A percentile compares a stretch with the other conserved stretches of the same genome.
Evolutionary conservation across 306 rosid genomes (phyloP).

Genomic region (Acacia acuminata): DNA sequence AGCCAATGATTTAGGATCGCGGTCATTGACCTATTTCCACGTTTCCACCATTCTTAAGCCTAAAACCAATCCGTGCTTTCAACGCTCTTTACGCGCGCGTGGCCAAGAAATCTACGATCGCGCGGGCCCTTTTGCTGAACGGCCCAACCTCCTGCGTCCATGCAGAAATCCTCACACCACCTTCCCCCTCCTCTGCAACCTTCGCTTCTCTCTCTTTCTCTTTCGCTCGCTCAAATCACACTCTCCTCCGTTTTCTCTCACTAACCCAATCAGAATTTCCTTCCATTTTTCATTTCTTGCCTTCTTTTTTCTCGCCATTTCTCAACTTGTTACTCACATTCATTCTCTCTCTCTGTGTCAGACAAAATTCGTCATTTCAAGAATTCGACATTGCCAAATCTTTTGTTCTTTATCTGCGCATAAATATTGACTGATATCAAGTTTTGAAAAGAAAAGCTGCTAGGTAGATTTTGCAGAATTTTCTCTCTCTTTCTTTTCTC

Average conservation of each 20-base stretch:
- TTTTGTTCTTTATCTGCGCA: slow-evolving; percentile 2
- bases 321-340: not conserved
- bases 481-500: not conserved
- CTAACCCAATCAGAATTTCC: slow-evolving; percentile 26
- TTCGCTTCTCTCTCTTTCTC: slow-evolving; percentile 24
- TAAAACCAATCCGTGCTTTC: slow-evolving; percentile 14
- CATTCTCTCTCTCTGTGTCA: not conserved
- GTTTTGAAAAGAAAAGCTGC: slow-evolving; percentile 14
- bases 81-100: slow-evolving; percentile 35
- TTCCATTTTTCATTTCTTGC: not conserved
- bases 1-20: not conserved
- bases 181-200: not conserved
- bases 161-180: slow-evolving; percentile 51
- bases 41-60: not conserved
- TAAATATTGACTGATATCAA: not conserved
- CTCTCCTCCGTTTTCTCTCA: slow-evolving; percentile 32
- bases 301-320: slow-evolving; percentile 1
- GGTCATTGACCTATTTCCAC: not conserved
- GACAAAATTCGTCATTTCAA: not conserved
- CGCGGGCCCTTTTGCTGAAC: slow-evolving; percentile 33
- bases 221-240: slow-evolving; percentile 6
- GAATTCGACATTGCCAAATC: not conserved
- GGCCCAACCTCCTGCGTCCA: slow-evolving; percentile 55
- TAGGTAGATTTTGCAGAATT: not conserved
- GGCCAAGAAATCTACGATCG: not conserved